Evolutionary conservation across 257 asterid species (phyloP), one percentile per base, ranked within the genome.

Genomic region (Echites panduratus): DNA sequence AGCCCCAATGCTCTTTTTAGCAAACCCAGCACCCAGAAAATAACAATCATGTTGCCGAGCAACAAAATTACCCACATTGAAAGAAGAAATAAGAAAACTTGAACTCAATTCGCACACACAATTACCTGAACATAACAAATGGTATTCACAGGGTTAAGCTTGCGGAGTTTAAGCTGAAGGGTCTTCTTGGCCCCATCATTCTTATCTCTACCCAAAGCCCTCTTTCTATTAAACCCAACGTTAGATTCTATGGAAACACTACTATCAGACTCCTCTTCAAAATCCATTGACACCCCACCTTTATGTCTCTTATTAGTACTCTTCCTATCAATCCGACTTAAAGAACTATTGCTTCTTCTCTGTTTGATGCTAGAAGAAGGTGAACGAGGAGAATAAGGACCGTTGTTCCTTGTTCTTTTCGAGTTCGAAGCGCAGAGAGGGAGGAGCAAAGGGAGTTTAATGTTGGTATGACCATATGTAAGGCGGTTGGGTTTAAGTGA

Each of bases 181-280:
- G 82, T 75, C 82, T 81, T 87, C 77, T 78, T 90, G 40, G 87
- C 85, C 80, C 80, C 71, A 57, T 82, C 87, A 67, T 77, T 79
- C 20, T 49, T 84, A 82, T 91, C 94, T 81, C 81, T 84, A 49
- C 98, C 98, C 66, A 89, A 89, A 22, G 98, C 98, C 84, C 98
- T 88, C 85, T 87, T 87, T 66, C 78, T 82, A 72, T 91, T 93
- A 79, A 88, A 93, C 65, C 88, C 97, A 27, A 73, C 38, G 64
- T n/a, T 70, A 38, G 73, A 62, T 79, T 79, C 95, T 14, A 2
- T 26, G 11, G 63, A 58, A 44, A 19, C 72, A 69, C 54, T 54
- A 32, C 49, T 74, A 38, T 49, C 66, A 61, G 76, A 74, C 61
- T n/a, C 73, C 67, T 79, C 89, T 73, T 87, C 95, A 86, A 84